phyloP scores from a whole-genome alignment of 2,329 filamentous ascomycete species.

The Claviceps paspali region DNA sequence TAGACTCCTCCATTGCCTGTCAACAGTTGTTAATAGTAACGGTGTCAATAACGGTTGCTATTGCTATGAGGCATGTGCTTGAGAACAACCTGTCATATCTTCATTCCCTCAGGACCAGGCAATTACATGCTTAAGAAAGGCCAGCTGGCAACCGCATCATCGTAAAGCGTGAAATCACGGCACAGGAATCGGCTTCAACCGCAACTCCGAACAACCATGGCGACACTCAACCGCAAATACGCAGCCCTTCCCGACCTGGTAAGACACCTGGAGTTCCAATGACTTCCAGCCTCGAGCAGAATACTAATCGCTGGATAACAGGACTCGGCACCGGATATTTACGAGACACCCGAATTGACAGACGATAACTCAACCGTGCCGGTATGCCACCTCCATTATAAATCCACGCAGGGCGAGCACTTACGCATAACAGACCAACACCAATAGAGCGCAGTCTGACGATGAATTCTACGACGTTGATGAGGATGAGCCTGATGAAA shows the following conservation, averaged over 20 bases:
- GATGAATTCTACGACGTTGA: conserved; percentile 48
- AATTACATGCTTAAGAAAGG: too few relatives aligned
- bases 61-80: too few relatives aligned
- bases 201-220: conserved; percentile 6
- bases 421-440: conserved; percentile 31
- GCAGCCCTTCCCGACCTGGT: conserved; percentile 68
- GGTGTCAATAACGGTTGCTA: too few relatives aligned
- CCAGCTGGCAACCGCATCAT: background rate
- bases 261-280: conserved; percentile 12
- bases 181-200: too few relatives aligned
- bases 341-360: conserved; percentile 86
- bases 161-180: conserved; percentile 1
- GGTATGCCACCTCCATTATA: conserved; percentile 31
- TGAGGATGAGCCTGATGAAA: conserved; percentile 43
- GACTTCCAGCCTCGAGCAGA: conserved; percentile 4
- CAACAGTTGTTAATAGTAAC: background rate
- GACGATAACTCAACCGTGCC: conserved; percentile 79
- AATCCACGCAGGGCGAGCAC: background rate
- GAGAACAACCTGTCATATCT: too few relatives aligned
- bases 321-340: conserved; percentile 89
- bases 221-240: conserved; percentile 66
- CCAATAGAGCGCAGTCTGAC: conserved; percentile 41
- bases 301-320: conserved; percentile 21
- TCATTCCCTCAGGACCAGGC: too few relatives aligned
- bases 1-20: background rate